Evolutionary conservation across 768 basidiomycete species (phyloP).

Genomic region (Mycena vulgaris): DNA sequence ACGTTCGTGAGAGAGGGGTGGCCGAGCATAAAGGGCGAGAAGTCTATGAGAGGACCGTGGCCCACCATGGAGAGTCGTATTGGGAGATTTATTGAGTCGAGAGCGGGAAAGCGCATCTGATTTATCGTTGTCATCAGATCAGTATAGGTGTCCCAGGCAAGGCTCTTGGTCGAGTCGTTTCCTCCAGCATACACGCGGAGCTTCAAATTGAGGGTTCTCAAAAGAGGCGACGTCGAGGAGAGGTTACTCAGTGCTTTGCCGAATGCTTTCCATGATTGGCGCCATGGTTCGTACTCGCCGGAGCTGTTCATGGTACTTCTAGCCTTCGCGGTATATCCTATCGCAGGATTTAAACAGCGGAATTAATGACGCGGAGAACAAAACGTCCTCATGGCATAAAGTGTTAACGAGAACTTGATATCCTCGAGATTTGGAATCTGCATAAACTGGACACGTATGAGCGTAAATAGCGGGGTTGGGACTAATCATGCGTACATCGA

Average conservation of each 20-base stretch:
- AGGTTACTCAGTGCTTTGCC: background rate
- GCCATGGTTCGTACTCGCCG: background rate
- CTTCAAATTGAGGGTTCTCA: background rate
- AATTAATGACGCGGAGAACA: background rate
- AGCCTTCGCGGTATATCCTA: no score
- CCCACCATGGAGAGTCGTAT: background rate
- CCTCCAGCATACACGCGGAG: background rate
- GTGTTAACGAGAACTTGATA: background rate
- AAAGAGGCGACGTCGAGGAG: background rate
- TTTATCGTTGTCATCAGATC: conserved; percentile 3
- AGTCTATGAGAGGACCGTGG: background rate
- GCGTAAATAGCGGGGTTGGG: background rate
- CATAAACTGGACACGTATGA: background rate
- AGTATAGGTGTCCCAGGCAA: background rate
- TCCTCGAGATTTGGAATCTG: conserved; percentile 3
- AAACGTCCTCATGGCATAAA: background rate
- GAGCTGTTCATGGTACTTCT: background rate
- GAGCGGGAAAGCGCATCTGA: background rate
- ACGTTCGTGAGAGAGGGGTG: background rate
- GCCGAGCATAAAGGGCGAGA: background rate
- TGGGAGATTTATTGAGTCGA: background rate
- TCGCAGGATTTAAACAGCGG: no score
- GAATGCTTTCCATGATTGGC: background rate
- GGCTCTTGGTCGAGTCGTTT: background rate
- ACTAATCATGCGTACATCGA: background rate